Conservation (phyloP, 371 early-diverging fungal genomes). For the Fennellomyces sp. region DNA sequence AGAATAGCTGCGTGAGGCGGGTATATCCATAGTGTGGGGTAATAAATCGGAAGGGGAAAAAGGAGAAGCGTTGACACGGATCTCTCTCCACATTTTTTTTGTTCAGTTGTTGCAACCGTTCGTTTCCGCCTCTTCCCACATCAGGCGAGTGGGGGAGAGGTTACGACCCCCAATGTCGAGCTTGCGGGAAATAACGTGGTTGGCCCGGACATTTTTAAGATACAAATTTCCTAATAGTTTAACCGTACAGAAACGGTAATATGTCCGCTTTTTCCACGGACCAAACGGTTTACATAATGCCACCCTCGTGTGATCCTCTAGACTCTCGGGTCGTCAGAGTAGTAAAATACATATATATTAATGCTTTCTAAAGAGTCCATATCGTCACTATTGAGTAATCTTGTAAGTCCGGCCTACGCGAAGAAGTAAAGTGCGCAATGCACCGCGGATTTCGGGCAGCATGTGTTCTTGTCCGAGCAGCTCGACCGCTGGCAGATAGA, state of each 20-base stretch:
- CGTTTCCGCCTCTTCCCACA: not conserved
- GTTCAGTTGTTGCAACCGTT: not conserved
- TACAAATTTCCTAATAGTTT: not conserved
- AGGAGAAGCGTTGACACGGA: not conserved
- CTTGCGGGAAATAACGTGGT: not conserved
- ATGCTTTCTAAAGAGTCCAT: no score
- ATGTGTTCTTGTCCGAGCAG: conserved; percentile 49
- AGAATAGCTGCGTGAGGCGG: not conserved
- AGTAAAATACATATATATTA: not conserved
- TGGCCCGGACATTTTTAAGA: not conserved
- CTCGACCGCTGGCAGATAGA: conserved; percentile 51
- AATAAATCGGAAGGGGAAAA: not conserved
- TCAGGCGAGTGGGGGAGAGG: not conserved
- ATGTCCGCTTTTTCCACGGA: not conserved
- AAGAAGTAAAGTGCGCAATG: conserved; percentile 47
- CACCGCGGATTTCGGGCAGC: conserved; percentile 46
- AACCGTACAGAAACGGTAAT: not conserved
- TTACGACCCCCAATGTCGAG: not conserved
- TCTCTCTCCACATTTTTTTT: not conserved
- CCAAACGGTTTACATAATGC: not conserved
- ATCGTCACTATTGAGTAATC: conserved; percentile 22
- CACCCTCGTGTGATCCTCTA: not conserved
- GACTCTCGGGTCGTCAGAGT: no score
- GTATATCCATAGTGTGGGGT: not conserved
- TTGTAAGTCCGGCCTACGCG: conserved; percentile 53